phyloP scores from a whole-genome alignment of 129 eudicot species.

The Dittrichia graveolens region DNA sequence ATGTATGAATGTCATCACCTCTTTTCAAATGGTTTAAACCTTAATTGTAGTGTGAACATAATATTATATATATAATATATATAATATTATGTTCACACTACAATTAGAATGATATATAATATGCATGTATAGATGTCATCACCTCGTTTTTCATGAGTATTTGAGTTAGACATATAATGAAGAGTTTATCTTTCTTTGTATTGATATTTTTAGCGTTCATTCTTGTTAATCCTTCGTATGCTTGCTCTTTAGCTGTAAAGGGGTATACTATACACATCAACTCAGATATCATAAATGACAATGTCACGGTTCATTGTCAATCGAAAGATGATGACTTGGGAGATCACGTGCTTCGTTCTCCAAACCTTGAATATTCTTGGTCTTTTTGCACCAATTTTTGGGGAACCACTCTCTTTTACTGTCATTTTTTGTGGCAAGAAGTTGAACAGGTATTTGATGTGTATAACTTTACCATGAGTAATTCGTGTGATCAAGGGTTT shows the following conservation, averaged over 20 bases:
- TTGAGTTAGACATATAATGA: constrained; percentile 8
- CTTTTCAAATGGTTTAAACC: too few species aligned
- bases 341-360: constrained; percentile 11
- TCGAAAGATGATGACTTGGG: constrained; percentile 16
- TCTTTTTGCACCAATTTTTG: not conserved
- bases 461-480: not conserved
- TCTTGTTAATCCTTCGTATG: not conserved
- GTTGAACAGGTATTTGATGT: constrained; percentile 4
- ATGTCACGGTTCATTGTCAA: constrained; percentile 9
- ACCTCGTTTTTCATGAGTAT: not conserved
- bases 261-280: constrained; percentile 16
- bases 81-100: too few species aligned
- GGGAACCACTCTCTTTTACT: not conserved
- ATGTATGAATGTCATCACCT: too few species aligned
- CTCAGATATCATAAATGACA: not conserved
- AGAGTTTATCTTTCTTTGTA: not conserved
- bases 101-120: too few species aligned
- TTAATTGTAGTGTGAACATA: too few species aligned
- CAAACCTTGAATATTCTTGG: constrained; percentile 14
- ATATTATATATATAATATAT: too few species aligned
- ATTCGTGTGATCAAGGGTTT: not conserved
- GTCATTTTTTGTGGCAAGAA: not conserved
- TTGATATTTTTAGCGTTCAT: not conserved
- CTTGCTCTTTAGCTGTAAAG: not conserved
- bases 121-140: too few species aligned